Base-by-base conservation (phyloP, 2,329 filamentous ascomycete genomes). In the Podosphaera aphanis region DNA sequence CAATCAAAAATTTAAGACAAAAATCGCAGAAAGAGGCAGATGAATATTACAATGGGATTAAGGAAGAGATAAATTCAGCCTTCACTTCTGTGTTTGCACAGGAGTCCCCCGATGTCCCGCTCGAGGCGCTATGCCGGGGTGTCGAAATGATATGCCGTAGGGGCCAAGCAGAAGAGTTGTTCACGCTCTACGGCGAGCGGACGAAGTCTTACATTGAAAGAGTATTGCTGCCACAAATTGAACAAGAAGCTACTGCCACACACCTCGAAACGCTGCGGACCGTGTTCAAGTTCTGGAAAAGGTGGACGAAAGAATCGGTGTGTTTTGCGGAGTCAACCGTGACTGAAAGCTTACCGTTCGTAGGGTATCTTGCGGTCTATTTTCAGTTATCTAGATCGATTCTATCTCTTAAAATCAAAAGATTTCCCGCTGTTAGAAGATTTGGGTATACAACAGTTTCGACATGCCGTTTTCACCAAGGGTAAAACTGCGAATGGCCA, bases 381-480 rank as follows among this genome's bases (percentile, higher is more conserved):
- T 35, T 95, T 94, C 63, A 93, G 85, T 64, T 98, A 86, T 57
- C 71, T 98, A 52, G 88, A 98, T 59, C 77, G 90, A 50, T 83
- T 85, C 2, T 94, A 85, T 57, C 69, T 98, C 6, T 66, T 93
- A 2, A 77, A 79, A 47, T 76, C 77, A 40, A 76, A 78, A 52
- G 74, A 79, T 19, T 63, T 71, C 31, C 69, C 70, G 8, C 80
- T 80, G 29, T 74, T 98, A 47, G 80, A 86, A 56, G 83, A 93
- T 56, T 77, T 93, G 66, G 74, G 79, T 4, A 75, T 90, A 46
- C 63, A 68, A 13, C 70, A 84, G 49, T 98, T 95, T 59, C 73
- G 82, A 45, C 70, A 63, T 49, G 69, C 68, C 52, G 60, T 69
- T 2, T 77, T 58, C 23, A 49, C 47, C 4, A 55, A 55, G 11